A percentile compares a stretch with the other conserved stretches of the same genome.
Conservation (phyloP, 164 flowering plant species). For the Cinnamomum chago region DNA sequence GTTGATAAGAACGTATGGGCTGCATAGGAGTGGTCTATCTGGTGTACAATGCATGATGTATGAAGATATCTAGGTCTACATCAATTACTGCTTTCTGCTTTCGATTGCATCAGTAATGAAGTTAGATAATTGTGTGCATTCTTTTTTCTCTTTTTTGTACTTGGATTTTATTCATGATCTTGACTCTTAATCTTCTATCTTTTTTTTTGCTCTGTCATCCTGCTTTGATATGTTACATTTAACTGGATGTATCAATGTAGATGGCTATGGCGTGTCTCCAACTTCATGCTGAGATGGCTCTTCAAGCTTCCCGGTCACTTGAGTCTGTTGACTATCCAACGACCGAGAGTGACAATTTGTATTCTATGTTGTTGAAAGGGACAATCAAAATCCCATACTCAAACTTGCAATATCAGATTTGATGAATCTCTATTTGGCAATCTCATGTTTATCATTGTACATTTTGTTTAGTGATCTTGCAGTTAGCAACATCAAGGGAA, state of each 20-base stretch:
- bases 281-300: constrained; percentile 95
- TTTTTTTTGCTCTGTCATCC: too few species aligned
- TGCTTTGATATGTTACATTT: too few species aligned
- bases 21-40: too few species aligned
- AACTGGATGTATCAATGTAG: constrained; percentile 25
- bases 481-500: neutral
- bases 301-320: constrained; percentile 77
- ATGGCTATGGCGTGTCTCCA: constrained; percentile 92
- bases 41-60: too few species aligned
- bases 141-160: too few species aligned
- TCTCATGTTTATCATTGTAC: neutral
- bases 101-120: too few species aligned
- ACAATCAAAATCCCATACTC: constrained; percentile 44
- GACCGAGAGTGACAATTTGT: constrained; percentile 14
- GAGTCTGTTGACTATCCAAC: constrained; percentile 41
- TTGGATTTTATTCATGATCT: too few species aligned
- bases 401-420: constrained; percentile 12
- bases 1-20: too few species aligned
- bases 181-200: too few species aligned
- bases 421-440: neutral
- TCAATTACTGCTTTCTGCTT: too few species aligned
- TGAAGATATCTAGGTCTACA: too few species aligned
- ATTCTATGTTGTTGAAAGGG: constrained; percentile 30
- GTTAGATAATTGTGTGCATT: too few species aligned
- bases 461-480: neutral